Percentiles rank a stretch among this genome's conserved stretches.
phyloP scores from a whole-genome alignment of 306 rosid species.

The Lotus japonicus region DNA sequence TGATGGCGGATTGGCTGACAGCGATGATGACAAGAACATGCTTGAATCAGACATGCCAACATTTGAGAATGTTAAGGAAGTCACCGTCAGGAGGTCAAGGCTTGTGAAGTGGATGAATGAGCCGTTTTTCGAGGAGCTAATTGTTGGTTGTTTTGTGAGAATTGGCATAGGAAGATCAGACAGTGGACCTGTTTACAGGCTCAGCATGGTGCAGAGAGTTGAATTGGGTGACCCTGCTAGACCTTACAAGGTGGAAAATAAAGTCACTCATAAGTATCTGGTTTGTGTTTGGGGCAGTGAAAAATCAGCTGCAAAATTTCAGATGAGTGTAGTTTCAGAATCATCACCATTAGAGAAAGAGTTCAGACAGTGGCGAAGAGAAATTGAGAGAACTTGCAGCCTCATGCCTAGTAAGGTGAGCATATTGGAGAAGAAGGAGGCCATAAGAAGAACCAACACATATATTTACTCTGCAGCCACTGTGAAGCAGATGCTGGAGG shows the following conservation, averaged over 20 bases:
- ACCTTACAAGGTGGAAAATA: constrained; percentile 47
- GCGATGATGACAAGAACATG: constrained; percentile 36
- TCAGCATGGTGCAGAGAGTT: constrained; percentile 47
- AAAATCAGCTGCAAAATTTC: constrained; percentile 45
- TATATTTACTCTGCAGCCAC: constrained; percentile 53
- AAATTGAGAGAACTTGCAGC: constrained; percentile 40
- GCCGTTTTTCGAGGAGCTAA: constrained; percentile 60
- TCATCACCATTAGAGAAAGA: constrained; percentile 52
- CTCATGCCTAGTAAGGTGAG: constrained; percentile 37
- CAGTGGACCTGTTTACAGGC: constrained; percentile 46
- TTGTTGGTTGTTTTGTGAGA: constrained; percentile 64
- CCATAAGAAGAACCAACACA: constrained; percentile 36
- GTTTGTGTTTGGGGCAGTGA: constrained; percentile 58
- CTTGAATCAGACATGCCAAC: constrained; percentile 37
- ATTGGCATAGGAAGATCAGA: constrained; percentile 49
- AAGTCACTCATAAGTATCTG: constrained; percentile 46
- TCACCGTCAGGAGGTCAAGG: constrained; percentile 53
- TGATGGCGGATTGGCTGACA: constrained; percentile 31
- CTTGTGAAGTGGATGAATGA: constrained; percentile 59
- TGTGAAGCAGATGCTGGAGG: constrained; percentile 60
- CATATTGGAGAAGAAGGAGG: constrained; percentile 45
- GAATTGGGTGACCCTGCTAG: constrained; percentile 29
- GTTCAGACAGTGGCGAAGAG: constrained; percentile 45
- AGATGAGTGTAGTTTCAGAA: constrained; percentile 50
- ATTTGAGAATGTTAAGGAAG: constrained; percentile 44